Percentiles rank a stretch among this genome's conserved stretches.
Evolutionary conservation across 768 basidiomycete species (phyloP).

Genomic region (Steccherinum ochraceum): DNA sequence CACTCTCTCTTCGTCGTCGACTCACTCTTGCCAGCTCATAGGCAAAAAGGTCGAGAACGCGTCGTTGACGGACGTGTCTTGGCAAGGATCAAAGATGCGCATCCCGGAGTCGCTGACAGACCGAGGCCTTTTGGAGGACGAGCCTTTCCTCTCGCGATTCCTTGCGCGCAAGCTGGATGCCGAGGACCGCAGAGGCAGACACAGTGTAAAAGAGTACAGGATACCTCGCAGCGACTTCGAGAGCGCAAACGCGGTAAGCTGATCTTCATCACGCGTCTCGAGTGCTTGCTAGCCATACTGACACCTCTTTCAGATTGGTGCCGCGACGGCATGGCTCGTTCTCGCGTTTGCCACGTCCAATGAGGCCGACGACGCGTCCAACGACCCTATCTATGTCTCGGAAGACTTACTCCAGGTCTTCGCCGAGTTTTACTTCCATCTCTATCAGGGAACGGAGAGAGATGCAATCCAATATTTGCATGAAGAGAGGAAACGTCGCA

Average conservation of each 20-base stretch:
- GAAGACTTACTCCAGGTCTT: constrained; percentile 12
- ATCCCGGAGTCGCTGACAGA: constrained; percentile 14
- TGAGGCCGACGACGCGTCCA: not conserved
- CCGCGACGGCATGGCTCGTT: constrained; percentile 5
- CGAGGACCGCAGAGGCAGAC: not conserved
- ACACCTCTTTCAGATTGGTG: constrained; percentile 2
- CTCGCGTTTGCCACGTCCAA: not conserved
- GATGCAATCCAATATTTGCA: constrained; percentile 3
- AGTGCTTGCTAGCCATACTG: not conserved
- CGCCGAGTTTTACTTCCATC: constrained; percentile 21
- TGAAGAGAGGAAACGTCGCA: constrained; percentile 8
- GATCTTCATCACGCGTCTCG: not conserved
- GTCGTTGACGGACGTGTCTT: not conserved
- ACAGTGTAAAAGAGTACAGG: not conserved
- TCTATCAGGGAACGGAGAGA: not conserved
- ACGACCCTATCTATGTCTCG: not conserved
- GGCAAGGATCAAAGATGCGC: too few relatives aligned
- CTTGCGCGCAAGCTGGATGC: not conserved
- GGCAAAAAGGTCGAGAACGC: not conserved
- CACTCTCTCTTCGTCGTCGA: not conserved
- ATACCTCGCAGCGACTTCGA: not conserved
- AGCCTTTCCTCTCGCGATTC: constrained; percentile 8
- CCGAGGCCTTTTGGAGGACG: constrained; percentile 13
- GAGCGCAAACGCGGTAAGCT: not conserved
- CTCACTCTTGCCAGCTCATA: not conserved